Conservation (phyloP, 495 filamentous ascomycete genomes). For the Friedmanniomyces simplex region DNA sequence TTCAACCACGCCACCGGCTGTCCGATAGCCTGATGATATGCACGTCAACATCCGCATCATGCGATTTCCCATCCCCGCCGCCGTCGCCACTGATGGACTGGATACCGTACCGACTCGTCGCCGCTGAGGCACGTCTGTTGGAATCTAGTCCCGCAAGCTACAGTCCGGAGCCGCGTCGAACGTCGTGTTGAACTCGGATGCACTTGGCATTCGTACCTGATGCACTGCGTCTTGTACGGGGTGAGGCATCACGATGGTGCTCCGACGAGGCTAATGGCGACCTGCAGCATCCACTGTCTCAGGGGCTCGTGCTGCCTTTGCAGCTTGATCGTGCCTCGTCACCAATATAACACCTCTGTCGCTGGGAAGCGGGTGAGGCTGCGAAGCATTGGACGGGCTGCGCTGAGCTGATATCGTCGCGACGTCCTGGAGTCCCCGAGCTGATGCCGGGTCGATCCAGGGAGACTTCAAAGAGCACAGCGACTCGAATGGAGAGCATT, state of each 20-base stretch:
- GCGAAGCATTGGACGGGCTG: neutral
- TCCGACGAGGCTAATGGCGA: neutral
- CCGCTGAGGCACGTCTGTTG: too few species aligned
- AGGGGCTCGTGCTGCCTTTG: conserved; percentile 1
- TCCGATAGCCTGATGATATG: neutral
- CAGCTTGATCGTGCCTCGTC: too few species aligned
- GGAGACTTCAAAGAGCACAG: too few species aligned
- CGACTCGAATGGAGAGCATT: too few species aligned
- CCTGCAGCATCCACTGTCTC: neutral
- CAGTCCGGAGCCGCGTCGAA: neutral
- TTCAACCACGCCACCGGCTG: neutral
- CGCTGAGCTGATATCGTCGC: neutral
- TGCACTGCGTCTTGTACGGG: too few species aligned
- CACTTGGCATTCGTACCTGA: too few species aligned
- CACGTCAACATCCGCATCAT: neutral
- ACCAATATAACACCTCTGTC: too few species aligned
- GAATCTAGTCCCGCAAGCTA: neutral
- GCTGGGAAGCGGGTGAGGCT: too few species aligned
- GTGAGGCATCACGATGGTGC: neutral
- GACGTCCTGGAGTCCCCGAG: neutral
- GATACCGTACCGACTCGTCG: too few species aligned
- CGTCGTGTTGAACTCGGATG: neutral
- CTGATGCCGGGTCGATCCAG: neutral
- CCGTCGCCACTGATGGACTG: too few species aligned
- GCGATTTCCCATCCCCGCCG: neutral